Evolutionary conservation across 768 basidiomycete genomes (phyloP).

Genomic region (Lyophyllum decastes): DNA sequence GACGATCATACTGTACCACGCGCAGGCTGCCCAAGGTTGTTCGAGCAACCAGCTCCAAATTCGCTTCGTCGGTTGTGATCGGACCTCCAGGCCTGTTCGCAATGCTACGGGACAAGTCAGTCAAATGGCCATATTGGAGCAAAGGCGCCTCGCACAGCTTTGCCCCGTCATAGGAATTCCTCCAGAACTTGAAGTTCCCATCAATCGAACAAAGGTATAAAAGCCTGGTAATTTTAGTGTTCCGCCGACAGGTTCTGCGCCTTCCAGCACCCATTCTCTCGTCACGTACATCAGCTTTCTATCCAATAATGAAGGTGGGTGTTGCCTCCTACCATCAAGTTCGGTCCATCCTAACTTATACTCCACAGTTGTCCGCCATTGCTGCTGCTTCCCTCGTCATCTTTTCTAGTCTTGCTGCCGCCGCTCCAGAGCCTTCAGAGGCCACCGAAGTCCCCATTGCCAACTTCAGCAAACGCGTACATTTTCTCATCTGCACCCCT

Average conservation of each 20-base stretch:
- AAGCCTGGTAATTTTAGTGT: neutral
- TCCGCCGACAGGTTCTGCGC: neutral
- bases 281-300: neutral
- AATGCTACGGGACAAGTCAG: neutral
- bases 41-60: neutral
- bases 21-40: neutral
- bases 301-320: conserved; percentile 10
- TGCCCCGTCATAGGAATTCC: neutral
- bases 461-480: conserved; percentile 12
- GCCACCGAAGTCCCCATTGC: neutral
- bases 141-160: neutral
- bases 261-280: neutral
- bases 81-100: neutral
- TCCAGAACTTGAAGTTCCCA: neutral
- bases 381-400: conserved; percentile 11
- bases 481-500: neutral
- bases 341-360: neutral
- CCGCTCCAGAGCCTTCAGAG: conserved; percentile 3
- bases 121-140: neutral
- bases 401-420: conserved; percentile 15
- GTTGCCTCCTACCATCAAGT: neutral
- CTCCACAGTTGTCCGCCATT: conserved; percentile 11
- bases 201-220: neutral
- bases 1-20: too few species aligned
- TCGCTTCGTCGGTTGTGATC: neutral